Evolutionary conservation across 2,329 filamentous ascomycete species (phyloP).

Genomic region (Akanthomyces muscarius): DNA sequence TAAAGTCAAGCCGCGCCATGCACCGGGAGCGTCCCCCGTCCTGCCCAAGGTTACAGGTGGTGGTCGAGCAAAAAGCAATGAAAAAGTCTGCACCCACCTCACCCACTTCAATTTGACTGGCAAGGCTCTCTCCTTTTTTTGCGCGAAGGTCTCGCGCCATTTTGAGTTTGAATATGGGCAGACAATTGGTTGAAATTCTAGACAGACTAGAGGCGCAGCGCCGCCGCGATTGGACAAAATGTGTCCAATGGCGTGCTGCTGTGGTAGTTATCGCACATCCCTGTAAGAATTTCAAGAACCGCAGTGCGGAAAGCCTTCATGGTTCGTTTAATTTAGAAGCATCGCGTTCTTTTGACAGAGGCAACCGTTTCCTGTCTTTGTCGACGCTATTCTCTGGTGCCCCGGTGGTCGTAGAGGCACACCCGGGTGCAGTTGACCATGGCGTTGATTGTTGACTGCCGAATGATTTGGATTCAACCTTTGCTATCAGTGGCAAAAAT

Average conservation of each 20-base stretch:
- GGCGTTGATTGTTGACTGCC: constrained; percentile 1
- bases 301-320: not conserved
- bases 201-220: not conserved
- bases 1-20: not conserved
- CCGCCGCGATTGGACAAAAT: constrained; percentile 5
- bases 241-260: not conserved
- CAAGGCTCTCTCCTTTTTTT: not conserved
- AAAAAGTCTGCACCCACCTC: constrained; percentile 8
- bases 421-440: not conserved
- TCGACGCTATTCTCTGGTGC: not conserved
- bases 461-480: not conserved
- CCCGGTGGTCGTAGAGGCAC: not conserved
- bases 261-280: not conserved
- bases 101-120: not conserved
- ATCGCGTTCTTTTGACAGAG: not conserved
- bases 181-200: constrained; percentile 10
- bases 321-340: not conserved
- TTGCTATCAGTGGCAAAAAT: constrained; percentile 4
- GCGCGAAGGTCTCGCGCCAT: constrained; percentile 2
- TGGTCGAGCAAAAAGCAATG: not conserved
- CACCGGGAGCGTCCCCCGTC: constrained; percentile 6
- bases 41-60: not conserved
- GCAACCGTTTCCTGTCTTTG: not conserved
- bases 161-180: constrained; percentile 1
- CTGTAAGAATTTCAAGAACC: not conserved